Conservation (phyloP, 306 rosid species). For the Malus fusca region DNA sequence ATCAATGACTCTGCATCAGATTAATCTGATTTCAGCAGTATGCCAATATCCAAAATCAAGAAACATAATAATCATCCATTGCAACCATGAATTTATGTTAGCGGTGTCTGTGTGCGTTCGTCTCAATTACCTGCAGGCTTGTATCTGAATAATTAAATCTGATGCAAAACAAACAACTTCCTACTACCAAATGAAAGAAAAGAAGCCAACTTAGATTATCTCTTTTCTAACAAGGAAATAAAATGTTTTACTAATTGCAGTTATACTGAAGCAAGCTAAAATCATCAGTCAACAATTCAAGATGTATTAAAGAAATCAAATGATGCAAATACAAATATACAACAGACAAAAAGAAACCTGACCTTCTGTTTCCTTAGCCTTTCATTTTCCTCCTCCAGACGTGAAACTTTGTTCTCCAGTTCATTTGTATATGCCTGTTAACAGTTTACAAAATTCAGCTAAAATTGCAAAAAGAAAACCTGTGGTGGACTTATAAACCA, state of each 20-base stretch:
- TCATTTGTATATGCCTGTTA: slow-evolving; percentile 89
- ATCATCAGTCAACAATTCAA: not conserved
- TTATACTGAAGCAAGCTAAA: not conserved
- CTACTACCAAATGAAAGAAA: not conserved
- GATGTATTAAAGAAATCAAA: slow-evolving; percentile 3
- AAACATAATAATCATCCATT: not conserved
- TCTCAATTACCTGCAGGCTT: not conserved
- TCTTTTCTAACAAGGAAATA: not conserved
- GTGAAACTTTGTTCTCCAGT: slow-evolving; percentile 76
- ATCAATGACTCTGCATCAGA: not conserved
- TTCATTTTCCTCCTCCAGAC: slow-evolving; percentile 87
- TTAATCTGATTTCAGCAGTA: not conserved
- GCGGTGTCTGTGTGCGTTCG: not conserved
- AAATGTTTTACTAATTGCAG: not conserved
- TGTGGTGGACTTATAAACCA: not conserved
- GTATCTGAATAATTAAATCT: not conserved
- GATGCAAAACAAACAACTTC: not conserved
- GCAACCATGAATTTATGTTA: not conserved
- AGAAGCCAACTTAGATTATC: not conserved
- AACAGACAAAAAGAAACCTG: slow-evolving; percentile 20
- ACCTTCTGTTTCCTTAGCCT: slow-evolving; percentile 85
- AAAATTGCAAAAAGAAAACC: not conserved
- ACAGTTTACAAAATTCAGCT: slow-evolving; percentile 1
- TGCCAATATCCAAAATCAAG: not conserved
- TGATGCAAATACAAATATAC: slow-evolving; percentile 1